Percentiles rank a stretch among this genome's conserved stretches.
phyloP scores from a whole-genome alignment of 495 filamentous ascomycete species.

The Amphirosellinia nigrospora region DNA sequence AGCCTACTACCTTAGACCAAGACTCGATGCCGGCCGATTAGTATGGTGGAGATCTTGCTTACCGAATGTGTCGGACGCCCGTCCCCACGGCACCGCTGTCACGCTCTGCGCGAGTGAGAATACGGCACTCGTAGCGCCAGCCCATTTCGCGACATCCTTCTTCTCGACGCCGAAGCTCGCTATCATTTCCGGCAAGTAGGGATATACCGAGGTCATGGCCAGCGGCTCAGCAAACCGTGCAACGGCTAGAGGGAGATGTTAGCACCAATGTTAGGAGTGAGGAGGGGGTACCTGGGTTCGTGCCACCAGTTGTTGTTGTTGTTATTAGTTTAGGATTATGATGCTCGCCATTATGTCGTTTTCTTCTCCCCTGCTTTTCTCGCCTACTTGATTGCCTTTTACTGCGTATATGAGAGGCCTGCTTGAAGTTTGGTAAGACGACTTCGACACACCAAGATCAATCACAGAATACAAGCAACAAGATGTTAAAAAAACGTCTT shows the following conservation, averaged over 20 bases:
- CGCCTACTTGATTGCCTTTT: not conserved
- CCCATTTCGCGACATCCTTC: slow-evolving; percentile 78
- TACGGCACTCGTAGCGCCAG: slow-evolving; percentile 70
- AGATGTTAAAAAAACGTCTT: not conserved
- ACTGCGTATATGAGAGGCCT: slow-evolving; percentile 9
- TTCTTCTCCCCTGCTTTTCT: not conserved
- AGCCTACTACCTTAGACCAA: not conserved
- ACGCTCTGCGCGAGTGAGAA: slow-evolving; percentile 75
- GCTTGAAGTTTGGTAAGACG: slow-evolving; percentile 24
- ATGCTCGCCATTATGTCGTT: not conserved
- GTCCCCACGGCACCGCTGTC: slow-evolving; percentile 82
- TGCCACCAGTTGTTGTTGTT: not conserved
- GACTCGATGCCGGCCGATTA: not conserved
- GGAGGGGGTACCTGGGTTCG: slow-evolving; percentile 4
- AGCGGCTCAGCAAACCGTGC: slow-evolving; percentile 87
- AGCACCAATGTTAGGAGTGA: slow-evolving; percentile 27
- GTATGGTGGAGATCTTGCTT: not conserved
- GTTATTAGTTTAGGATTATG: not conserved
- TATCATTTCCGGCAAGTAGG: slow-evolving; percentile 92
- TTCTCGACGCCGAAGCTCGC: slow-evolving; percentile 75
- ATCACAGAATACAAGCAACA: slow-evolving; percentile 30
- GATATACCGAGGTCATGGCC: slow-evolving; percentile 82
- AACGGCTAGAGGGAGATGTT: slow-evolving; percentile 56
- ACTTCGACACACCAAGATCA: slow-evolving; percentile 29
- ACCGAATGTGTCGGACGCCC: slow-evolving; percentile 70